Base-by-base conservation (phyloP, 257 asterid genomes). In the Ajuga chamaepitys region DNA sequence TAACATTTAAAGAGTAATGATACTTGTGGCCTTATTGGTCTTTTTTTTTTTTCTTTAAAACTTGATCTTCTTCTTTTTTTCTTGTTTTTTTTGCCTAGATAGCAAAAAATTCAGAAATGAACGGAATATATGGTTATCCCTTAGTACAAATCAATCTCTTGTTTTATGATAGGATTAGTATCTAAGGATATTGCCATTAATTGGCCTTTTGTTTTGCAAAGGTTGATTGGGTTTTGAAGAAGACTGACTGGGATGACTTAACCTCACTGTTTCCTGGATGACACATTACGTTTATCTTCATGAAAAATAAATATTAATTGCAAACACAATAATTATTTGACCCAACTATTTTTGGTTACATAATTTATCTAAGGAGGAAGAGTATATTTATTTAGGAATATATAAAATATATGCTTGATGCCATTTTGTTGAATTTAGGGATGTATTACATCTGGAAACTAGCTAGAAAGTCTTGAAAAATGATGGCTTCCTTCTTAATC, bases 1-100 rank as follows among this genome's bases (percentile, higher is more conserved):
- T 63, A 66, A 50, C 40, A 60, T 71, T 40, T 58, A 72, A 68
- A 30, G 66, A 48, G 60, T 61, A 18, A 21, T 48, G 45, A 46
- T 55, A 2, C 9, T 26, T 1, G 2, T 20, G n/a, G 4, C 9
- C 4, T 37, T 54, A 22, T 42, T 18, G 18, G 35, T 34, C 34
- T 40, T 25, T 32, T 21, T 38, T 62, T 0, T 1, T 24, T 40
- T 41, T 11, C 13, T 8, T 42, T 40, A n/a, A n/a, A n/a, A n/a
- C n/a, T n/a, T n/a, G n/a, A n/a, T 17, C 10, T 21, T 50, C 14
- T 28, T 38, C 41, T 5, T 14, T n/a, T 3, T 41, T 41, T 7
- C 9, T 52, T 50, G 0, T 24, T 40, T 9, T 0, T 57, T 25
- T 53, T 47, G 35, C 11, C 47, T 58, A 50, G 75, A 44, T 57